Conservation (phyloP, 2,329 filamentous ascomycete species). For the Ceratocystis destructans region DNA sequence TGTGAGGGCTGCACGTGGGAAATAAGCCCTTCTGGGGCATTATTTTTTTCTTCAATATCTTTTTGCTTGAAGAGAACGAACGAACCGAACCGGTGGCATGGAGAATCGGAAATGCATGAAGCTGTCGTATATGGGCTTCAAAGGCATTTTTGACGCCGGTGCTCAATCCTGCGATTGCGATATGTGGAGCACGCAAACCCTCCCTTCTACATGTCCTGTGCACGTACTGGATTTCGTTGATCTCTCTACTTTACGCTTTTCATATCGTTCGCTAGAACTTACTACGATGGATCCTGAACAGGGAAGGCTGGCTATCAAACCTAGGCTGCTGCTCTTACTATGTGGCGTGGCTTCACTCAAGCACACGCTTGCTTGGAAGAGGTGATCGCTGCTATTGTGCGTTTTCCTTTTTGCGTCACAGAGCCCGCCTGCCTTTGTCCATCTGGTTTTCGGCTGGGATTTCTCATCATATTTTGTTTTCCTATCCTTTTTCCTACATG, state of each 20-base stretch:
- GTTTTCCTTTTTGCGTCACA: background rate
- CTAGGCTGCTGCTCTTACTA: too few relatives aligned
- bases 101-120: background rate
- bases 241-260: too few relatives aligned
- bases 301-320: too few relatives aligned
- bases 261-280: too few relatives aligned
- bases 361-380: background rate
- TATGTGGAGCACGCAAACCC: background rate
- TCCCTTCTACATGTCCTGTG: background rate
- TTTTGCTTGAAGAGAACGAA: background rate
- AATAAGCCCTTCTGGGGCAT: constrained; percentile 19
- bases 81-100: background rate
- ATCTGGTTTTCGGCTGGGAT: background rate
- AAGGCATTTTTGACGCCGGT: background rate
- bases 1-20: background rate
- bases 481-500: constrained; percentile 14
- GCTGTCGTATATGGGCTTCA: background rate
- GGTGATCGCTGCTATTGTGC: background rate
- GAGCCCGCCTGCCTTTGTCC: background rate
- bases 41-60: constrained; percentile 3
- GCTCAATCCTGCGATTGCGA: background rate
- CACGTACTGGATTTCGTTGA: too few relatives aligned
- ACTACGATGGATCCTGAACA: too few relatives aligned
- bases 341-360: background rate
- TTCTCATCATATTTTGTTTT: constrained; percentile 6